These are phyloP conservation scores for Zasmidium angulare DNA, from an alignment of 2,329 filamentous ascomycete genomes.

Conservation along the genomic window DNA sequence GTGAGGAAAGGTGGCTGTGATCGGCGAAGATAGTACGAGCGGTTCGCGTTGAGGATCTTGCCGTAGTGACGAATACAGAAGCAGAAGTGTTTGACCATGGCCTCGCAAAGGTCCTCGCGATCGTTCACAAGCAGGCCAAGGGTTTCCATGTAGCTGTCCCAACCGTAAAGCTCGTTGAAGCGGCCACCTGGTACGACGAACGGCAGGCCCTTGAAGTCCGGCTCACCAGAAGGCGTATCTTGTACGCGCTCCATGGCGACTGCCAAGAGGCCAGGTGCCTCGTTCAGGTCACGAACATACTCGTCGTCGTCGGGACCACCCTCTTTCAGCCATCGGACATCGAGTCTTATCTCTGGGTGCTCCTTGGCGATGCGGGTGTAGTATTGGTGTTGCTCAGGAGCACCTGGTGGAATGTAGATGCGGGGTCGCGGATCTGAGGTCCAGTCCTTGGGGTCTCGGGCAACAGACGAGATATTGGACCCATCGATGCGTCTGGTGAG, in stretches of 20 bases:
- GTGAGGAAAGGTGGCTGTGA: constrained; percentile 97
- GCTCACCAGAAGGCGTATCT: constrained; percentile 67
- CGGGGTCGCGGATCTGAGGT: constrained; percentile 83
- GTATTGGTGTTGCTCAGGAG: constrained; percentile 85
- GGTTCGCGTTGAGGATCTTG: constrained; percentile 95
- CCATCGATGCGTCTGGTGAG: constrained; percentile 88
- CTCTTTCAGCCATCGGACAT: constrained; percentile 77
- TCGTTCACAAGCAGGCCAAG: constrained; percentile 84
- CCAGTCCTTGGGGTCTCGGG: constrained; percentile 92
- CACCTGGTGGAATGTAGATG: constrained; percentile 84
- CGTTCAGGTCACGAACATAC: constrained; percentile 78
- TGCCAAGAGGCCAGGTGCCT: constrained; percentile 83
- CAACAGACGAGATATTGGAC: constrained; percentile 81
- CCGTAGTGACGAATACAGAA: constrained; percentile 98
- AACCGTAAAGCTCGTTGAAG: constrained; percentile 98
- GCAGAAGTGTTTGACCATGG: constrained; percentile 94
- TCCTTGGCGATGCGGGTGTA: constrained; percentile 78
- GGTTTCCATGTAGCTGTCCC: constrained; percentile 99
- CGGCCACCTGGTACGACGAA: constrained; percentile 97
- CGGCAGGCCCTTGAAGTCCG: constrained; percentile 74
- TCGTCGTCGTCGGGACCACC: constrained; percentile 65
- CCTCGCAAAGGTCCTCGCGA: constrained; percentile 81
- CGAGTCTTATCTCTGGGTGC: constrained; percentile 78
- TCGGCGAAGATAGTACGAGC: constrained; percentile 90
- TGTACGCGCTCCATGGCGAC: constrained; percentile 73